phyloP scores from a whole-genome alignment of 2,329 filamentous ascomycete species.

The Fusarium oxysporum region DNA sequence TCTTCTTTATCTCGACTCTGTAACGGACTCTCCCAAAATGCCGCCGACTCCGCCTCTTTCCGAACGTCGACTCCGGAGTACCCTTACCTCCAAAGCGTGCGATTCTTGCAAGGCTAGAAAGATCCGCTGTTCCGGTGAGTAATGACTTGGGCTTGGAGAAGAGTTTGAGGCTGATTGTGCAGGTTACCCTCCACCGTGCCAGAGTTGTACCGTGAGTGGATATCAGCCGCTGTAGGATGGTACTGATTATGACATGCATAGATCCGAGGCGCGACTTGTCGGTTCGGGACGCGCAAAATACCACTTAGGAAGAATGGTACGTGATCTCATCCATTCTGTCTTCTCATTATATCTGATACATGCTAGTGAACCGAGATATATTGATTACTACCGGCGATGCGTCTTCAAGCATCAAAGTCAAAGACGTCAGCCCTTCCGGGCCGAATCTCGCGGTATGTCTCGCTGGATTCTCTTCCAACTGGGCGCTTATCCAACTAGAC shows the following conservation, averaged over 20 bases:
- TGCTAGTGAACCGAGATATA: conserved; percentile 20
- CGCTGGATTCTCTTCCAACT: fast-evolving
- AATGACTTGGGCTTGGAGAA: too few species aligned
- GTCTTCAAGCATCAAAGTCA: fast-evolving
- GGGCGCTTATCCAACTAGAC: background rate
- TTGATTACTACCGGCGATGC: background rate
- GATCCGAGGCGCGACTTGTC: conserved; percentile 22
- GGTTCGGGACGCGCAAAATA: conserved; percentile 36
- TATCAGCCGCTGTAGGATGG: fast-evolving
- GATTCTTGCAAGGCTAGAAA: conserved; percentile 40
- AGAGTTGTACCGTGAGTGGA: conserved; percentile 28
- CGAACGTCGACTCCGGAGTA: conserved; percentile 21
- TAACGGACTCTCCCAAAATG: background rate
- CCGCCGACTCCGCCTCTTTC: background rate
- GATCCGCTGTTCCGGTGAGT: conserved; percentile 39
- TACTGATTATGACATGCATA: background rate
- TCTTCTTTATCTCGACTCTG: too few species aligned
- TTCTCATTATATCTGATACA: background rate
- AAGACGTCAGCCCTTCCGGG: background rate
- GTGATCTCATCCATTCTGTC: background rate
- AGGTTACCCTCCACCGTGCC: conserved; percentile 39
- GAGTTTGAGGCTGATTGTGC: background rate
- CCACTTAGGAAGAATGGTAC: conserved; percentile 37
- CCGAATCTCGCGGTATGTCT: background rate
- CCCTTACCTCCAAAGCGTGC: conserved; percentile 37